These are phyloP conservation scores for Misopates orontium DNA, from an alignment of 257 asterid species.

Conservation along the genomic window DNA sequence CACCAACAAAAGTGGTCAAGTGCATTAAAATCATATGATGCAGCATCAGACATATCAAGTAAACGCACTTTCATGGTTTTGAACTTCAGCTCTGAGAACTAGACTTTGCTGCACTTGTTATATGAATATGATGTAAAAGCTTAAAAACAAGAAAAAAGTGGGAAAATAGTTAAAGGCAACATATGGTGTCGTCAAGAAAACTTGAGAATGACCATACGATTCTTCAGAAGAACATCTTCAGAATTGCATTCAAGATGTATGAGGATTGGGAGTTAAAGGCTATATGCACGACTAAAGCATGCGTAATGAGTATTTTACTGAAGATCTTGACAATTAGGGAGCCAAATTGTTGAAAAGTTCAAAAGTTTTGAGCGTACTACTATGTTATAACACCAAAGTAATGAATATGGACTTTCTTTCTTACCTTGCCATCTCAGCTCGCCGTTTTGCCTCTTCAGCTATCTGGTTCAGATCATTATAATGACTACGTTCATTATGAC, in stretches of 20 bases:
- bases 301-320: background rate
- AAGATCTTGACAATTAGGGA: too few relatives aligned
- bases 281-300: background rate
- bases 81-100: too few relatives aligned
- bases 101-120: too few relatives aligned
- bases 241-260: background rate
- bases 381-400: background rate
- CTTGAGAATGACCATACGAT: too few relatives aligned
- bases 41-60: background rate
- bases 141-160: too few relatives aligned
- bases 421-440: conserved; percentile 39
- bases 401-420: background rate
- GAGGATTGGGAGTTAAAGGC: background rate
- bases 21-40: background rate
- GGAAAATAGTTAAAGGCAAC: too few relatives aligned
- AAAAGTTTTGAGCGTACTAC: too few relatives aligned
- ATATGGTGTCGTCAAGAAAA: too few relatives aligned
- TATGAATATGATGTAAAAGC: too few relatives aligned
- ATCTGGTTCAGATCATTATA: conserved; percentile 30
- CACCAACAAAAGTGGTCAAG: background rate
- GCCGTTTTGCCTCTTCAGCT: conserved; percentile 35
- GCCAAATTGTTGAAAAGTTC: too few relatives aligned
- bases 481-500: conserved; percentile 19
- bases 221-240: too few relatives aligned
- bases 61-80: background rate